Evolutionary conservation across 371 early-diverging fungal species (phyloP).

Genomic region (Thermomucor indicae-seudaticae): DNA sequence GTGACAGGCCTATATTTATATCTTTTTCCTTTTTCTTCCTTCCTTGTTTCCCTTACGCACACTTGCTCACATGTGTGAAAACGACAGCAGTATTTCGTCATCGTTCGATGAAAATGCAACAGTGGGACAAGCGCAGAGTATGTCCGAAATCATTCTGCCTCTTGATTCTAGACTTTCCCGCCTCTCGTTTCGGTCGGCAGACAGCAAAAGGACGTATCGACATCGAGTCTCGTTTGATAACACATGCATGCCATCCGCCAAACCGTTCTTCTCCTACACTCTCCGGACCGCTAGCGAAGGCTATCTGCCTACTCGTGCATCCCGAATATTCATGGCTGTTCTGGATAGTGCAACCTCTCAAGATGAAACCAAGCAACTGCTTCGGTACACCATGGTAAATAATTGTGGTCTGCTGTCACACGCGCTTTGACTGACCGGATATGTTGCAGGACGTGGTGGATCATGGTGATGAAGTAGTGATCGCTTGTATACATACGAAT

Average conservation of each 20-base stretch:
- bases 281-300: constrained; percentile 7
- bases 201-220: background rate
- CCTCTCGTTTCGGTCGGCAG: background rate
- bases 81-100: too few relatives aligned
- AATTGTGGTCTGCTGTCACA: background rate
- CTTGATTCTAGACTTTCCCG: constrained; percentile 3
- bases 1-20: too few relatives aligned
- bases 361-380: background rate
- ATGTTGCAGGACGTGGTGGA: constrained; percentile 10
- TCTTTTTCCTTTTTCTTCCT: too few relatives aligned
- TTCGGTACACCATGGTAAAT: background rate
- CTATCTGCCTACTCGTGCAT: background rate
- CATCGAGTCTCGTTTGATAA: constrained; percentile 12
- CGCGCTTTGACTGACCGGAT: constrained; percentile 1
- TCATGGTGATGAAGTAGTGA: constrained; percentile 11
- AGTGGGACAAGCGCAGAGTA: too few relatives aligned
- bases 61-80: too few relatives aligned
- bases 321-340: constrained; percentile 8
- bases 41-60: too few relatives aligned
- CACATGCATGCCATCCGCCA: background rate
- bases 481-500: background rate
- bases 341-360: background rate
- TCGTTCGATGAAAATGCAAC: too few relatives aligned
- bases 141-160: too few relatives aligned
- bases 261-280: constrained; percentile 5